A percentile compares a stretch with the other conserved stretches of the same genome.
Conservation (phyloP, 768 basidiomycete genomes). For the Boletus vinaceobasis region DNA sequence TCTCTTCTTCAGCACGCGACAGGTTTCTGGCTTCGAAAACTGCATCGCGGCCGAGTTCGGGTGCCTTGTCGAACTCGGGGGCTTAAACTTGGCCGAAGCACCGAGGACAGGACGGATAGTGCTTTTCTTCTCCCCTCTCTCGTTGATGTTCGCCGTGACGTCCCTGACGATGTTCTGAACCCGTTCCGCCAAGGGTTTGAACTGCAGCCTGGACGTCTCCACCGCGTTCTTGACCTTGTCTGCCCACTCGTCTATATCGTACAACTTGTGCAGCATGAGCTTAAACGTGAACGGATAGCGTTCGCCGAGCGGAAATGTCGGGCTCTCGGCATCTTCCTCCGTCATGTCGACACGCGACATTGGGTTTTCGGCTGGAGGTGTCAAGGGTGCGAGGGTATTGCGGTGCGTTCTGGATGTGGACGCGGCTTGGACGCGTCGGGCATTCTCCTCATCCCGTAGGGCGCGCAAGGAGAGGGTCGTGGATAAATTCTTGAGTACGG, state of each 20-base stretch:
- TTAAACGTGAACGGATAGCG: conserved; percentile 62
- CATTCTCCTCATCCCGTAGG: conserved; percentile 24
- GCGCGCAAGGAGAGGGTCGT: conserved; percentile 33
- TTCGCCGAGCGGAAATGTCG: conserved; percentile 40
- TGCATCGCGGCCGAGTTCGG: neutral
- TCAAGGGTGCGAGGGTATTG: conserved; percentile 22
- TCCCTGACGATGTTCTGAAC: conserved; percentile 16
- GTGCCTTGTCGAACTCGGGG: neutral
- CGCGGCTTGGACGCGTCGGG: neutral
- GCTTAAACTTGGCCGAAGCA: conserved; percentile 15
- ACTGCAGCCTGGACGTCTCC: conserved; percentile 52
- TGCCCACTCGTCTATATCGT: conserved; percentile 57
- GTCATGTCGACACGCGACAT: neutral
- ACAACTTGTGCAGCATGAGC: conserved; percentile 64
- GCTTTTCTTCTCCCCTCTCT: conserved; percentile 14
- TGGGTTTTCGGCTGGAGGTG: neutral
- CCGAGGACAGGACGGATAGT: conserved; percentile 27
- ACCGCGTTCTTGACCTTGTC: conserved; percentile 52
- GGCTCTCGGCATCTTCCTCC: conserved; percentile 27
- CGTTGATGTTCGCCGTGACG: conserved; percentile 10
- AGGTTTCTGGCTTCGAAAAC: conserved; percentile 8
- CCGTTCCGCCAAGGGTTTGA: conserved; percentile 50
- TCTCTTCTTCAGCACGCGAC: conserved; percentile 50
- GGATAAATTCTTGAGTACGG: conserved; percentile 38
- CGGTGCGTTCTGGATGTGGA: conserved; percentile 14